Base-by-base conservation (phyloP, 2,329 filamentous ascomycete species). In the Venturia pyrina region DNA sequence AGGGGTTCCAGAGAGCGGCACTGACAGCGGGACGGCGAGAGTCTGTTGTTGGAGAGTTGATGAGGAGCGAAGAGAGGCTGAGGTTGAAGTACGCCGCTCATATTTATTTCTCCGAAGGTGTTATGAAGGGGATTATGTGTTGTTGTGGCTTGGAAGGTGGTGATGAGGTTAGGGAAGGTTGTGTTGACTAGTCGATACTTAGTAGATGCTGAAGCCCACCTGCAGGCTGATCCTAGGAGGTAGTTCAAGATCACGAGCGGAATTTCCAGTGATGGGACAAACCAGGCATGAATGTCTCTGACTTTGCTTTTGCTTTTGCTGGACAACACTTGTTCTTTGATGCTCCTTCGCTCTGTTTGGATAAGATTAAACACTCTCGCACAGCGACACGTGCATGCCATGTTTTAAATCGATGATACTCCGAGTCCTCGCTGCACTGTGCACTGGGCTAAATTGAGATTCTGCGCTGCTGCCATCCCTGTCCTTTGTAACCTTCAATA, bases 1-100 rank as follows among this genome's bases (percentile, higher is more conserved):
- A 50, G 57, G 66, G 63, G 65, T 41, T 64, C 68, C 32, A 37
- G 37, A 40, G 11, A 28, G 69, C 71, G 59, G 59, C 62, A 72
- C 83, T 85, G 83, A 76, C 82, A 80, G 75, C 82, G 81, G 70
- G 82, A 80, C 66, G 85, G 83, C 70, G 85, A 86, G 71, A 83
- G 80, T 74, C 83, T 83, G 74, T 83, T 57, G 50, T 57, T 81
- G 72, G 83, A 80, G 75, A 87, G 82, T 70, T 87, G 85, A 75
- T 87, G 85, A 74, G 85, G 85, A 78, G 85, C 76, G 70, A 76
- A 82, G 75, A 85, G 78, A 74, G 82, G 81, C 75, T 84, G 81
- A 74, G 79, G 81, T 70, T 79, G 78, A 76, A 83, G 78, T 75
- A 87, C 77, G 75, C 81, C 85, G 79, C 85, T 87, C 84, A 87